phyloP scores from a whole-genome alignment of 257 asterid species.

The Asclepias syriaca region DNA sequence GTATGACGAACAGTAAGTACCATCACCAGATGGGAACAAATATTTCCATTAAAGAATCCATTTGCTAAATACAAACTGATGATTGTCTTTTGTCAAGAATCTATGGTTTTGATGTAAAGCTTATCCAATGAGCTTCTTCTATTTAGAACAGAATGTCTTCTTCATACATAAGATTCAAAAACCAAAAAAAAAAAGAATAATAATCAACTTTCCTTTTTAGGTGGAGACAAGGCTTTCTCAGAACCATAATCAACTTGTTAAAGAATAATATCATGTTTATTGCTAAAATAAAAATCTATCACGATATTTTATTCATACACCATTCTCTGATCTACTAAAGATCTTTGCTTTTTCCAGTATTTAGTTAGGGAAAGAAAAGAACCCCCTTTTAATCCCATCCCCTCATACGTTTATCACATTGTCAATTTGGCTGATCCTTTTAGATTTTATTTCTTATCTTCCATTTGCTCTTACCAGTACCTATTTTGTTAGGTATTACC shows the following conservation, averaged over 20 bases:
- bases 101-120: constrained; percentile 1
- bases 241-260: not conserved
- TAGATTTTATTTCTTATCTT: not conserved
- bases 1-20: not conserved
- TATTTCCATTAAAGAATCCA: not conserved
- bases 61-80: not conserved
- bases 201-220: constrained; percentile 5
- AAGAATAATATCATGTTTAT: constrained; percentile 12
- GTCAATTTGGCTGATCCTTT: not conserved
- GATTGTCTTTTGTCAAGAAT: not conserved
- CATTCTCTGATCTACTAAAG: not conserved
- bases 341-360: not conserved
- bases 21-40: not conserved
- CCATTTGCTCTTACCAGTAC: too few species aligned
- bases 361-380: not conserved
- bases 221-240: constrained; percentile 5
- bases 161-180: not conserved
- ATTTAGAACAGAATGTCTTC: not conserved
- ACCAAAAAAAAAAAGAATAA: too few species aligned
- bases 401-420: not conserved
- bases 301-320: not conserved
- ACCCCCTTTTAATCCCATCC: not conserved
- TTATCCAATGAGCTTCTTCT: not conserved
- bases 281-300: not conserved
- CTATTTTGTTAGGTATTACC: too few species aligned